Percentiles rank a stretch among this genome's conserved stretches.
phyloP scores from a whole-genome alignment of 2,329 filamentous ascomycete genomes.

The Fusarium sp. region DNA sequence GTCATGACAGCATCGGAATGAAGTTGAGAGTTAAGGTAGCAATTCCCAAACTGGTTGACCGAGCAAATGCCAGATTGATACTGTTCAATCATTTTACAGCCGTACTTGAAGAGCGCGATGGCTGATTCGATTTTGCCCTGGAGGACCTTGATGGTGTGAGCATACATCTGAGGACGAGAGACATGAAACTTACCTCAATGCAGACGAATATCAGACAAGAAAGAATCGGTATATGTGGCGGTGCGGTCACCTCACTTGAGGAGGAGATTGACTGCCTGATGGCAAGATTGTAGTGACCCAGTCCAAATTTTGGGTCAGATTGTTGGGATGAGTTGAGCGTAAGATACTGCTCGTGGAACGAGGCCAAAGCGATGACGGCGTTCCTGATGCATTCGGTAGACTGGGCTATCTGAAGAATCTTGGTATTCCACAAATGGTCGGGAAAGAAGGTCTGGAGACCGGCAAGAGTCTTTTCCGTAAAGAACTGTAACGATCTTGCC shows the following conservation, averaged over 20 bases:
- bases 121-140: conserved; percentile 28
- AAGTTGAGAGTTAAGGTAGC: accelerated
- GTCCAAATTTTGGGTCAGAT: background rate
- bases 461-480: conserved; percentile 22
- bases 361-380: conserved; percentile 9
- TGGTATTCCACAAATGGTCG: conserved; percentile 21
- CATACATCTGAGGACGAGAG: accelerated
- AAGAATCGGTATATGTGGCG: conserved; percentile 5
- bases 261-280: conserved; percentile 3
- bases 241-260: background rate
- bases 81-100: conserved; percentile 26
- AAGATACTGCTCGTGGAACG: conserved; percentile 21
- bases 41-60: background rate
- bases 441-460: conserved; percentile 28
- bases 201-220: conserved; percentile 33
- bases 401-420: conserved; percentile 16
- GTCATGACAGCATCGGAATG: background rate
- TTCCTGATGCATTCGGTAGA: conserved; percentile 11
- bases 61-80: background rate
- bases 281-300: conserved; percentile 28
- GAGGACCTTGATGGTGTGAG: conserved; percentile 7
- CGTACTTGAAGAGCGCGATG: conserved; percentile 26
- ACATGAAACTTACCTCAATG: conserved; percentile 2
- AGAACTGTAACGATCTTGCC: conserved; percentile 22
- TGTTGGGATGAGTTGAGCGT: background rate